phyloP scores from a whole-genome alignment of 2,329 filamentous ascomycete genomes.

The Amauroascus niger region DNA sequence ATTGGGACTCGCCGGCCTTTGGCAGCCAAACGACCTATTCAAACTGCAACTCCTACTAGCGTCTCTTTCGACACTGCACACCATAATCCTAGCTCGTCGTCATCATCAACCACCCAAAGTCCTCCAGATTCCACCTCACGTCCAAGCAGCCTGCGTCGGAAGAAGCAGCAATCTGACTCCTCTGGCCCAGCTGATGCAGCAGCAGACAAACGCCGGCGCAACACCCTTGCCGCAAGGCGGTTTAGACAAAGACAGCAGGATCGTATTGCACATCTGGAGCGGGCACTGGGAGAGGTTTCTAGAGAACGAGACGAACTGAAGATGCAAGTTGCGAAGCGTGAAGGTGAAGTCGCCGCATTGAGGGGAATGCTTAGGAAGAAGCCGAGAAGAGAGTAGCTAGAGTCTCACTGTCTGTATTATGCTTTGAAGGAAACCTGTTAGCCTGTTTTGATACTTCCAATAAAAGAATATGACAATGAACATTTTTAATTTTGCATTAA shows the following conservation, averaged over 20 bases:
- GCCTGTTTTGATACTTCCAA: not conserved
- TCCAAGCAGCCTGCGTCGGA: constrained; percentile 2
- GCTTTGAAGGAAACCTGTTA: not conserved
- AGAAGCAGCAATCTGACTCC: constrained; percentile 1
- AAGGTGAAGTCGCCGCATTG: constrained; percentile 56
- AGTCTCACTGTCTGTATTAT: not conserved
- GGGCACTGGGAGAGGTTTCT: constrained; percentile 49
- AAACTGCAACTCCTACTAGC: not conserved
- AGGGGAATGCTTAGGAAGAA: constrained; percentile 37
- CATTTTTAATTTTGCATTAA: not conserved
- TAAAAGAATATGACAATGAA: not conserved
- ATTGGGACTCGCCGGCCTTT: not conserved
- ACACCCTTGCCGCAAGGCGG: constrained; percentile 61
- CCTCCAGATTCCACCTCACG: not conserved
- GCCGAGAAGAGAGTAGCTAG: not conserved
- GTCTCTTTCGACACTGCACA: not conserved
- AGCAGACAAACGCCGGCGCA: constrained; percentile 51
- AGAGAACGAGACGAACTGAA: constrained; percentile 55
- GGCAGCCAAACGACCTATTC: too few relatives aligned
- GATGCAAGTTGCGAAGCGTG: constrained; percentile 52
- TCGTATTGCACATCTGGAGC: constrained; percentile 53
- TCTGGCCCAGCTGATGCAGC: constrained; percentile 8
- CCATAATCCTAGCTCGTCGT: constrained; percentile 2
- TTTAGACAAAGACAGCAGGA: constrained; percentile 63
- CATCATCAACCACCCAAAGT: constrained; percentile 6